Conservation (phyloP, 1,139 yeast species). For the Candida sp. region DNA sequence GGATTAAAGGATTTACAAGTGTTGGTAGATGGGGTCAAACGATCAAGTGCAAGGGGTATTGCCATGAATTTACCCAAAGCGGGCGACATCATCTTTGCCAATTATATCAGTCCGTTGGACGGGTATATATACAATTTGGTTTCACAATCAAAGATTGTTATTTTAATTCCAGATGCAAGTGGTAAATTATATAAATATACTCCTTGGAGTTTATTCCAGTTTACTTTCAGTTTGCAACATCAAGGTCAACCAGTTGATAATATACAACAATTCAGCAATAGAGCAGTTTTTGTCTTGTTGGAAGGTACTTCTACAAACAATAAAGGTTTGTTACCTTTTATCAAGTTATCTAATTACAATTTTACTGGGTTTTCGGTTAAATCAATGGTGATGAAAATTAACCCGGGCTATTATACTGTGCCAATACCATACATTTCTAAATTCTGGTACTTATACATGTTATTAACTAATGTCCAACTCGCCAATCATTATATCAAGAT, state of each 20-base stretch:
- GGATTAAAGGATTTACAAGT: constrained; percentile 33
- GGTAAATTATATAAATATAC: constrained; percentile 37
- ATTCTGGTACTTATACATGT: constrained; percentile 20
- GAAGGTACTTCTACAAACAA: constrained; percentile 77
- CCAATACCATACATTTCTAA: constrained; percentile 27
- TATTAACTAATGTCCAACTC: constrained; percentile 18
- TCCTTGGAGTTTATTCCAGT: constrained; percentile 29
- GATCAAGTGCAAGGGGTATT: constrained; percentile 32
- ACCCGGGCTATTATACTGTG: constrained; percentile 30
- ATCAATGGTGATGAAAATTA: constrained; percentile 40
- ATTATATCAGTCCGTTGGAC: constrained; percentile 58
- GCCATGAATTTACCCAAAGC: constrained; percentile 32
- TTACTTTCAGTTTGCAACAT: constrained; percentile 21
- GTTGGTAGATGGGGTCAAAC: constrained; percentile 50
- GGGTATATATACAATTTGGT: constrained; percentile 31
- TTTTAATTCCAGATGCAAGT: constrained; percentile 41
- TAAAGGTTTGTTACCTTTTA: constrained; percentile 52
- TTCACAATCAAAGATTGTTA: constrained; percentile 26
- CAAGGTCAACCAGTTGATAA: constrained; percentile 16
- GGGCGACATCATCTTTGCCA: constrained; percentile 47
- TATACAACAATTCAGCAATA: constrained; percentile 19
- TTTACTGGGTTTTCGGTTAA: constrained; percentile 28
- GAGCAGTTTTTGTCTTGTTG: constrained; percentile 47
- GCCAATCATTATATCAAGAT: constrained; percentile 17
- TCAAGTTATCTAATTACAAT: constrained; percentile 11